Base-by-base conservation (phyloP, 306 rosid species). In the Trifolium dubium region DNA sequence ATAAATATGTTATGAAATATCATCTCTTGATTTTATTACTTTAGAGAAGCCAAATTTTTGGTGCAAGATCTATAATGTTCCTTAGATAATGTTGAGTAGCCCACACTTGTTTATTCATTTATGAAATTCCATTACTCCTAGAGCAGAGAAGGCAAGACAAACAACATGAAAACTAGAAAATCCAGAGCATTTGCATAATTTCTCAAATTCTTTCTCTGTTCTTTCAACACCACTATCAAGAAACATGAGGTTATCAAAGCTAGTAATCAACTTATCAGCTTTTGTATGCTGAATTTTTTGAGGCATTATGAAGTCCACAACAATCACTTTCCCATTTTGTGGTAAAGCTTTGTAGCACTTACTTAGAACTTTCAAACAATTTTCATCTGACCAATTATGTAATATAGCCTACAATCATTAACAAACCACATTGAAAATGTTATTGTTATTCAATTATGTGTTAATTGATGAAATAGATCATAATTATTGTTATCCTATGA, bases 161-260 rank as follows among this genome's bases (percentile, higher is more conserved):
- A 64, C 62, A 44, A 76, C 29, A 3, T 67, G 17, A 76, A 77
- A 77, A 15, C 6, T 77, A 15, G 75, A 68, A 69, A 77, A 77
- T 4, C 81, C 81, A 46, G 81, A 77, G 0, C 6, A 19, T 56
- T 5, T 34, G 62, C 81, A 68, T 34, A 69, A 10, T 9, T 13
- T 69, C 50, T 60, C 63, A 28, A 69, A 77, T 37, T 77, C 55
- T 13, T 69, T 77, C 70, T 77, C 55, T 6, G 81, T 69, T 69
- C 81, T 77, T 69, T 69, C 76, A 30, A n/a, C 64, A 34, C 71
- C 76, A 10, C 46, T n/a, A 37, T 15, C 64, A 14, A 77, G 0
- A 49, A 77, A 60, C 81, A 77, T 77, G 44, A 69, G 64, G 14
- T 28, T 60, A n/a, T 77, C 76, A 64, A 40, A 64, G 70, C 70